Evolutionary conservation across 257 asterid genomes (phyloP).

Genomic region (Solanum chmielewskii): DNA sequence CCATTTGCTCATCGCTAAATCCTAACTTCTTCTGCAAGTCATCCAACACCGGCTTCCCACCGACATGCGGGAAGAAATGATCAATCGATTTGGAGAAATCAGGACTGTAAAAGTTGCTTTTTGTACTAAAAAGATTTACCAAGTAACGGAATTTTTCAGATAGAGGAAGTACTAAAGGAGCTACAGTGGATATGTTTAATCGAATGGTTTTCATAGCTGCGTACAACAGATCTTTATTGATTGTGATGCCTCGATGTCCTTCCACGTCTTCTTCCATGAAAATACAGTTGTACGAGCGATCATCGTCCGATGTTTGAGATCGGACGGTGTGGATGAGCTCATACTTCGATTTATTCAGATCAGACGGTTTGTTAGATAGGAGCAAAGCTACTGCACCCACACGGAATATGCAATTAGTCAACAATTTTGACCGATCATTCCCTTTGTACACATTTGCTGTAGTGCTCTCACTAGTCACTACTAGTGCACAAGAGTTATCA

Average conservation of each 20-base stretch:
- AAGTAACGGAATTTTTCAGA: slow-evolving; percentile 27
- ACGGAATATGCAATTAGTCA: slow-evolving; percentile 39
- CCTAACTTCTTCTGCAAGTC: slow-evolving; percentile 27
- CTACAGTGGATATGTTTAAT: slow-evolving; percentile 18
- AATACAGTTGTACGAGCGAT: slow-evolving; percentile 26
- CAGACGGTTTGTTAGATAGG: slow-evolving; percentile 17
- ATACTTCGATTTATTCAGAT: slow-evolving; percentile 17
- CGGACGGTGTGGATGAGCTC: slow-evolving; percentile 28
- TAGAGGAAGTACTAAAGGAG: slow-evolving; percentile 22
- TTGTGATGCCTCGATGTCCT: slow-evolving; percentile 16
- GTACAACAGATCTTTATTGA: slow-evolving; percentile 21
- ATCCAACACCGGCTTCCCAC: slow-evolving; percentile 31
- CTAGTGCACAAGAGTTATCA: slow-evolving; percentile 29
- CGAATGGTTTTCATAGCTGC: slow-evolving; percentile 24
- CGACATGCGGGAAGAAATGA: slow-evolving; percentile 34
- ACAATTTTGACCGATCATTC: slow-evolving; percentile 29
- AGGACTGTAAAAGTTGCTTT: slow-evolving; percentile 18
- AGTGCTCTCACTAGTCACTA: slow-evolving; percentile 16
- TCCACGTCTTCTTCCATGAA: slow-evolving; percentile 29
- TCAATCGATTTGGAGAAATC: slow-evolving; percentile 24
- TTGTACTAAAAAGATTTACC: slow-evolving; percentile 10
- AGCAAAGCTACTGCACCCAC: slow-evolving; percentile 34
- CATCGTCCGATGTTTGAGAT: slow-evolving; percentile 29
- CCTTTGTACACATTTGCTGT: slow-evolving; percentile 29
- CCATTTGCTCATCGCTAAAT: slow-evolving; percentile 21